Base-by-base conservation (phyloP, 139 green algal genomes). In the Limnomonas spitsbergensis region DNA sequence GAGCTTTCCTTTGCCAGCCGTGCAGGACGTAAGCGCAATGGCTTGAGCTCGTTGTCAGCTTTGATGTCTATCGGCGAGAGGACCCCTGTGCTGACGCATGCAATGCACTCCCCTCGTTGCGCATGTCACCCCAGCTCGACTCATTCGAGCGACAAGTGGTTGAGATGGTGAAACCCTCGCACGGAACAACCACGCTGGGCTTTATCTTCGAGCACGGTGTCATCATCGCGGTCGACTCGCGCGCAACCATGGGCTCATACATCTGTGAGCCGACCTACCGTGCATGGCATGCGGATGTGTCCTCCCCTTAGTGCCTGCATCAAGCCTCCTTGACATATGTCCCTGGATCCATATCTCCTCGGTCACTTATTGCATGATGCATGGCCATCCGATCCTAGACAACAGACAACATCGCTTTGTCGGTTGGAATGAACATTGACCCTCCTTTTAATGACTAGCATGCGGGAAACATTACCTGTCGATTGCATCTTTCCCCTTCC, bases 151-250 rank as follows among this genome's bases (percentile, higher is more conserved):
- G 87, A 0, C 89, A 98, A 76, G 96, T 95, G 6, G 86, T 98
- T 38, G 90, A 98, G 76, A 92, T 96, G 82, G 92, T 99, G 4
- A 99, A 99, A 89, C 96, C 96, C 32, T 85, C 83, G 40, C 95
- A 99, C 83, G 96, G 96, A 53, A 99, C 96, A 38, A 99, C 96
- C 27, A 99, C 96, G 0, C 88, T 99, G 1, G 95, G 92, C 27
- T 99, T 99, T 87, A 95, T 99, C 76, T 99, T 98, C 80, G 70
- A 98, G 77, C 79, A 90, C 32, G 96, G 96, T 3, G 90, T 99
- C 26, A 96, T 99, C 81, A 92, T 99, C 38, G 96, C 96, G 27
- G 96, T 98, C 0, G 96, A 99, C 81, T 99, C 96, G 0, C 89
- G 96, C 14, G 96, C 96, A 35, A 97, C 90, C 34, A 94, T 96